A percentile compares a stretch with the other conserved stretches of the same genome.
Conservation (phyloP, 2,329 filamentous ascomycete species). For the Aspergillus sp. region DNA sequence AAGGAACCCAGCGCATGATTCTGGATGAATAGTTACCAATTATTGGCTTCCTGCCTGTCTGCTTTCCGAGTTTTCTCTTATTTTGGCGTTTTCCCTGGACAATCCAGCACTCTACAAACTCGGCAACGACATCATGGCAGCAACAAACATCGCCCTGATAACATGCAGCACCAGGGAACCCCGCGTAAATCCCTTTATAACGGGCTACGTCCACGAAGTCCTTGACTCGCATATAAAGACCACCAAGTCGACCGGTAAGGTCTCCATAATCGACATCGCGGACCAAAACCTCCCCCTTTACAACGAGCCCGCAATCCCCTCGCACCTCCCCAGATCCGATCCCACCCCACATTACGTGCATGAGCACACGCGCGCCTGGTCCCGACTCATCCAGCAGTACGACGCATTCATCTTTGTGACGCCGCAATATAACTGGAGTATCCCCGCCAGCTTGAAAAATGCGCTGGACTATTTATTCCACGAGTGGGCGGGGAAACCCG, state of each 20-base stretch:
- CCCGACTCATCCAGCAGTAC: constrained; percentile 36
- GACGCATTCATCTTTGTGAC: constrained; percentile 49
- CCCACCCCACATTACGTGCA: constrained; percentile 39
- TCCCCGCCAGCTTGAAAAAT: constrained; percentile 62
- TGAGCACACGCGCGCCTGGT: constrained; percentile 45
- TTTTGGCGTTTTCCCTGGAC: no score
- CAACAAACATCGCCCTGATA: constrained; percentile 27
- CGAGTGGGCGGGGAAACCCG: constrained; percentile 62
- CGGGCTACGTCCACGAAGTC: constrained; percentile 29
- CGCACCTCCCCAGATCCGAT: constrained; percentile 29
- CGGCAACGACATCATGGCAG: neutral
- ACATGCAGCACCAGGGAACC: constrained; percentile 38
- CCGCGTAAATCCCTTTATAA: constrained; percentile 37
- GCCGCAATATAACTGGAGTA: constrained; percentile 60
- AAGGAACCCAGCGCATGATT: no score
- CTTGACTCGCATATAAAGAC: constrained; percentile 5
- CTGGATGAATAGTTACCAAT: no score
- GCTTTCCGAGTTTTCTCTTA: no score
- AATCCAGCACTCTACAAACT: no score
- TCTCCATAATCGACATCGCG: constrained; percentile 17
- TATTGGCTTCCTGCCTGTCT: no score
- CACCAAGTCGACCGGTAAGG: neutral
- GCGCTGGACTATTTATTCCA: constrained; percentile 65
- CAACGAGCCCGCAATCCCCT: constrained; percentile 45
- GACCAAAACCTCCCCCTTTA: constrained; percentile 41